Evolutionary conservation across 495 filamentous ascomycete genomes (phyloP), one percentile per base, ranked within the genome.

Genomic region (Symbiotaphrina buchneri): DNA sequence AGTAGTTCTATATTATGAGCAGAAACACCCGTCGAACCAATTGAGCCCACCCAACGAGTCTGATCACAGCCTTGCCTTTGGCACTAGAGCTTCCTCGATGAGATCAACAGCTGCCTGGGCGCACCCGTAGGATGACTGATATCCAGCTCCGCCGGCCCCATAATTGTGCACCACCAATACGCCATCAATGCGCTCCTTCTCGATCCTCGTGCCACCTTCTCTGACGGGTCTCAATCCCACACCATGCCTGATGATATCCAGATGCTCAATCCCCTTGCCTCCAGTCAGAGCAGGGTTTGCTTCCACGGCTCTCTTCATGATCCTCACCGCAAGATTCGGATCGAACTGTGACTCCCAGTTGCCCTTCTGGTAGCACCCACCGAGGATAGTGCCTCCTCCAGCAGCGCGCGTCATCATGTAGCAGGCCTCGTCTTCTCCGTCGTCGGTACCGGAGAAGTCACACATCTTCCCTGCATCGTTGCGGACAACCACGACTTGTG

Each of bases 401-500:
- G 65, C 71, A 2, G 84, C 81, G n/a, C 87, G 66, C 35, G 70
- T 68, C 85, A 97, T 97, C 29, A 84, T 66, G 43, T 97, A 97
- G 35, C 60, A 56, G n/a, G 68, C 52, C 46, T 95, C 84, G 21
- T 79, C 82, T 0, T 61, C 59, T 0, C 69, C 78, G 40, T 91
- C 78, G 29, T 93, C 82, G 0, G 68, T 78, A 0, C 83, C 82
- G 15, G 75, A 83, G 18, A 62, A 54, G 1, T 53, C 57, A 13
- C 53, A 40, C 74, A 92, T 87, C 21, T 65, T 58, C 4, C 67
- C 64, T 0, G 77, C 63, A 35, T 74, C 70, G 46, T 95, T 95
- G 13, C 84, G 55, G 7, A 97, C 87, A 0, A 95, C 42, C 0
- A 94, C 78, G 18, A 80, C 74, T 51, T 97, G 87, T 6, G 84